Conservation (phyloP, 2,329 filamentous ascomycete species). For the Aureobasidium sp. region DNA sequence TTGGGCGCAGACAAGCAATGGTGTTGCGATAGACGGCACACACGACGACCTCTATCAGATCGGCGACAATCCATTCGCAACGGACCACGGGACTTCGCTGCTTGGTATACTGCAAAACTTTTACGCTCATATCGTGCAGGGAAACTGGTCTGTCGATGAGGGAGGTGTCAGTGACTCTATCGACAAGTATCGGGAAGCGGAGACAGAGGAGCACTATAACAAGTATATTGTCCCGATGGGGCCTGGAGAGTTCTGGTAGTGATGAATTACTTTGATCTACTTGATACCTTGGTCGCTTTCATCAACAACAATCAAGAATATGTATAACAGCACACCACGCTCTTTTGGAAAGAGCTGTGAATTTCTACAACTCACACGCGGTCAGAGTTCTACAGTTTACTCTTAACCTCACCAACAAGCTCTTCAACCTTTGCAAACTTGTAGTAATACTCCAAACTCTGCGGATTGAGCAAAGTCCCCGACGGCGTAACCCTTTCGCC, state of each 20-base stretch:
- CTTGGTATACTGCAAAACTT: neutral
- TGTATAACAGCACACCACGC: too few relatives aligned
- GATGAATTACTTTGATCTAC: too few relatives aligned
- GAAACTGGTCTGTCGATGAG: neutral
- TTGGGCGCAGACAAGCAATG: neutral
- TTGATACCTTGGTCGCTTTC: too few relatives aligned
- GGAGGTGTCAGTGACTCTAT: too few relatives aligned
- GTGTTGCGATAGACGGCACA: neutral
- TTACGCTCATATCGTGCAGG: neutral
- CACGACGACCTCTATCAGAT: neutral
- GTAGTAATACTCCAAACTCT: slow-evolving; percentile 69
- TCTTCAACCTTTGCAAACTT: slow-evolving; percentile 66
- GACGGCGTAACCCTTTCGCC: slow-evolving; percentile 65
- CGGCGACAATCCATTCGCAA: neutral
- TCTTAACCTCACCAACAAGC: slow-evolving; percentile 35
- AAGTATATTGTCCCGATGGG: too few relatives aligned
- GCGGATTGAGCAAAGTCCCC: slow-evolving; percentile 67
- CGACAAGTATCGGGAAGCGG: too few relatives aligned
- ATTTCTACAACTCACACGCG: too few relatives aligned
- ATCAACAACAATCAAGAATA: too few relatives aligned
- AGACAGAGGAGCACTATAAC: too few relatives aligned
- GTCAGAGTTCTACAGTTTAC: slow-evolving; percentile 38
- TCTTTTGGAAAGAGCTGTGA: too few relatives aligned
- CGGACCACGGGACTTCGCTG: neutral
- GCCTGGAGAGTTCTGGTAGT: too few relatives aligned